Evolutionary conservation across 352 stramenopile species (phyloP), one percentile per base, ranked within the genome.

Genomic region (Aphanomyces cochlioides): DNA sequence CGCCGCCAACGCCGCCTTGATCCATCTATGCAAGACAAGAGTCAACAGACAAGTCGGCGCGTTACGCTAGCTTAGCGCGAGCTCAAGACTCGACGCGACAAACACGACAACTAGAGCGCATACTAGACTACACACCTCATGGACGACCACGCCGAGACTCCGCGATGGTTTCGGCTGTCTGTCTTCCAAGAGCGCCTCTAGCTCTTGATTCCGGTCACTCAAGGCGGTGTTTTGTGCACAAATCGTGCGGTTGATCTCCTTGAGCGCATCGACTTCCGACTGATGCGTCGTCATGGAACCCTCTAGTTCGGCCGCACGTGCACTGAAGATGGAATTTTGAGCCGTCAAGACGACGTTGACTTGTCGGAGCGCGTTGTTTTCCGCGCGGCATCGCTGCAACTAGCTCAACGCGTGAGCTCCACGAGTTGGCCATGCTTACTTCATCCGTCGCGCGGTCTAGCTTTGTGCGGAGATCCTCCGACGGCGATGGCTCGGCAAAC

Each of bases 131-230:
- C 28, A 68, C 17, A 39, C 34, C 21, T 21, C 21, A 43, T 5
- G 38, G 53, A 45, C 40, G 53, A 15, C 61, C 5, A 6, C 5
- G 21, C 45, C 28, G 34, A 13, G 21, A 39, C 48, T n/a, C 41
- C 1, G 7, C 79, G 48, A 91, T 89, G 59, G 79, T 88, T 66
- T 79, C 80, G 75, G 87, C 86, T 60, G 87, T 17, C 50, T 58
- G 7, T 5, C n/a, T 37, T 69, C 63, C 34, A 63, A 8, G 17
- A 58, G 15, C 28, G 19, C 34, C 28, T 70, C 64, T 2, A 70
- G 47, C 54, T 70, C 64, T 4, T 37, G 19, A 19, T 70, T 70
- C 7, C 64, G 48, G 4, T 50, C 48, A 19, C 19, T 64, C 37
- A 70, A 19, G 4, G 37, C 54, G 13, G 64, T 54, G 47, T 70